phyloP scores from a whole-genome alignment of 176 grass and related monocot genomes.

The Hordeum marinum region DNA sequence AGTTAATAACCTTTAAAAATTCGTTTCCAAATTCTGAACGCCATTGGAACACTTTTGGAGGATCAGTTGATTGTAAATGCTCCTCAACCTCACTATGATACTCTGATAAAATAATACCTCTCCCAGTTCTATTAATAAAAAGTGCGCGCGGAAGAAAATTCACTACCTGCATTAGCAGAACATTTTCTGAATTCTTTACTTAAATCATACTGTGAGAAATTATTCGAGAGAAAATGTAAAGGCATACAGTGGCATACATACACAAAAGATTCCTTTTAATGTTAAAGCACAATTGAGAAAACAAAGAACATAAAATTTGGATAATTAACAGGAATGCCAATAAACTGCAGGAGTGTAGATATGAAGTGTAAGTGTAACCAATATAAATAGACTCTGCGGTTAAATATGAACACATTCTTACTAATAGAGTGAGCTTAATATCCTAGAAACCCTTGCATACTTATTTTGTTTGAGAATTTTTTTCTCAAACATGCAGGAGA shows the following conservation, averaged over 20 bases:
- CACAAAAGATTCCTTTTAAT: background rate
- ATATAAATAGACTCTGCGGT: background rate
- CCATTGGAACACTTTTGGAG: conserved; percentile 85
- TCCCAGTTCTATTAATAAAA: conserved; percentile 80
- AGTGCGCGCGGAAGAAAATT: conserved; percentile 73
- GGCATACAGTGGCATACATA: background rate
- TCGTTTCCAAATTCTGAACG: conserved; percentile 69
- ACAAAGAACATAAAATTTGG: background rate
- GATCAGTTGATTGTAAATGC: conserved; percentile 58
- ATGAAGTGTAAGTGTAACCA: background rate
- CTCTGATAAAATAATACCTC: conserved; percentile 67
- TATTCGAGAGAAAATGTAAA: background rate
- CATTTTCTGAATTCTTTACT: conserved; percentile 4
- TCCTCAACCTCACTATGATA: conserved; percentile 57
- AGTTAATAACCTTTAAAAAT: conserved; percentile 75
- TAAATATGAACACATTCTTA: background rate
- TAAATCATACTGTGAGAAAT: background rate
- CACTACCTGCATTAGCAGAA: conserved; percentile 57
- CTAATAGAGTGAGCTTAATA: background rate
- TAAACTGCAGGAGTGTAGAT: background rate
- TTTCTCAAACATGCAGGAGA: too few species aligned
- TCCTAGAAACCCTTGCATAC: background rate
- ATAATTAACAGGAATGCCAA: background rate
- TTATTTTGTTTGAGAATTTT: background rate
- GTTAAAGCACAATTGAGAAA: background rate